Evolutionary conservation across 768 basidiomycete genomes (phyloP).

Genomic region (Panellus pusillus): DNA sequence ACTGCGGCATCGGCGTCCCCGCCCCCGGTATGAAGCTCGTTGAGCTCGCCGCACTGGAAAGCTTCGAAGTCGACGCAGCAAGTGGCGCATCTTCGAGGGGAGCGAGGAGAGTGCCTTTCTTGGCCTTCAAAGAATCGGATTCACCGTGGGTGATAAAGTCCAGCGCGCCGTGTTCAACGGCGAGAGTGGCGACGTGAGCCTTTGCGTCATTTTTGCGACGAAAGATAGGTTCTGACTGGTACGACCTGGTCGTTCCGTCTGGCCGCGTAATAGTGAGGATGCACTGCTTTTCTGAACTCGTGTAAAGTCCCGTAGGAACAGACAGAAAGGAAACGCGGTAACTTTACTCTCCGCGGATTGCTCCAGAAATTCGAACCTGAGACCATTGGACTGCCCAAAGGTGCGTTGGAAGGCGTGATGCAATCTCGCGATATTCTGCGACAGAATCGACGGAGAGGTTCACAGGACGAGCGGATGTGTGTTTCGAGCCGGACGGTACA

Average conservation of each 20-base stretch:
- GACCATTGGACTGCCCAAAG: constrained; percentile 39
- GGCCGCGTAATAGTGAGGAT: constrained; percentile 62
- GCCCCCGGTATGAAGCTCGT: neutral
- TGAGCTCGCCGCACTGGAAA: neutral
- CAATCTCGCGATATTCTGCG: constrained; percentile 33
- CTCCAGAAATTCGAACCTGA: constrained; percentile 52
- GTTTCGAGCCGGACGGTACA: neutral
- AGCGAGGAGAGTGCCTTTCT: constrained; percentile 35
- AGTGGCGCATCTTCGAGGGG: constrained; percentile 26
- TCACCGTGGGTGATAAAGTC: constrained; percentile 55
- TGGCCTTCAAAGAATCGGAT: constrained; percentile 33
- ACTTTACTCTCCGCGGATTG: constrained; percentile 38
- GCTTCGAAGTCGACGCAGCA: constrained; percentile 4
- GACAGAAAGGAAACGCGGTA: neutral
- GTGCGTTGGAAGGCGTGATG: constrained; percentile 42
- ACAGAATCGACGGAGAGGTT: neutral
- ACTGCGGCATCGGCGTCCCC: constrained; percentile 1
- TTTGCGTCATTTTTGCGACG: constrained; percentile 54
- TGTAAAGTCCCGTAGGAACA: neutral
- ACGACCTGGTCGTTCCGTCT: constrained; percentile 49
- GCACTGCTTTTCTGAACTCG: constrained; percentile 51
- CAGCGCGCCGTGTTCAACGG: constrained; percentile 59
- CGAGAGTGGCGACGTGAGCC: constrained; percentile 48
- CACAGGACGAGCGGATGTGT: no score
- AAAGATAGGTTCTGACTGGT: constrained; percentile 49